Evolutionary conservation across 129 eudicot species (phyloP).

Genomic region (Deinandra increscens): DNA sequence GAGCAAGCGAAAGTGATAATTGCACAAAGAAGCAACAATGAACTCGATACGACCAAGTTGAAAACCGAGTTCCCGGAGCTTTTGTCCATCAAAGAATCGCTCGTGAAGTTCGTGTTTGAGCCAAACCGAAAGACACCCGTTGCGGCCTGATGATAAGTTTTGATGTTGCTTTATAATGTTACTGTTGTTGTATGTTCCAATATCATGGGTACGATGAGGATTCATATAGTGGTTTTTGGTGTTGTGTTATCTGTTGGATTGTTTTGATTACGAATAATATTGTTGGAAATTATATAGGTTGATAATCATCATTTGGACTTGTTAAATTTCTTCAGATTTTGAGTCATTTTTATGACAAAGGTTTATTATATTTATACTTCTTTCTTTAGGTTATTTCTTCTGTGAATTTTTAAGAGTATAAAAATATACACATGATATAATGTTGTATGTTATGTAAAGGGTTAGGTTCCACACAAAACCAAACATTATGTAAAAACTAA

Average conservation of each 20-base stretch:
- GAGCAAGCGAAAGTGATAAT: conserved; percentile 51
- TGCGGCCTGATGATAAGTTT: conserved; percentile 15
- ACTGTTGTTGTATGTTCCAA: conserved; percentile 2
- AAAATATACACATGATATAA: too few species aligned
- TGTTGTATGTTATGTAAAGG: too few species aligned
- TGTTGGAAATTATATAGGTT: conserved; percentile 24
- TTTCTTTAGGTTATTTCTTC: too few species aligned
- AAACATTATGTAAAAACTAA: too few species aligned
- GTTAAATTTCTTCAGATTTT: not conserved
- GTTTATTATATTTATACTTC: too few species aligned
- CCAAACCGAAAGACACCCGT: conserved; percentile 42
- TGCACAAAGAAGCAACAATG: conserved; percentile 51
- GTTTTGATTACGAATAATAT: conserved; percentile 19
- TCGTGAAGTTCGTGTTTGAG: conserved; percentile 47
- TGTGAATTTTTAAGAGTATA: too few species aligned
- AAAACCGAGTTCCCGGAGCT: conserved; percentile 50
- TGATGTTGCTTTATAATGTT: conserved; percentile 1
- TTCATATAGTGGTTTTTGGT: conserved; percentile 17
- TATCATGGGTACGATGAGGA: not conserved
- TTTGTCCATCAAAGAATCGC: conserved; percentile 44
- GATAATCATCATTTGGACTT: conserved; percentile 6
- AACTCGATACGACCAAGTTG: conserved; percentile 55
- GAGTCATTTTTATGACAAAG: not conserved
- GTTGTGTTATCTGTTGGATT: not conserved
- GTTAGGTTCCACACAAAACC: too few species aligned